phyloP scores from a whole-genome alignment of 2,329 filamentous ascomycete genomes.

The Gremmenia infestans region DNA sequence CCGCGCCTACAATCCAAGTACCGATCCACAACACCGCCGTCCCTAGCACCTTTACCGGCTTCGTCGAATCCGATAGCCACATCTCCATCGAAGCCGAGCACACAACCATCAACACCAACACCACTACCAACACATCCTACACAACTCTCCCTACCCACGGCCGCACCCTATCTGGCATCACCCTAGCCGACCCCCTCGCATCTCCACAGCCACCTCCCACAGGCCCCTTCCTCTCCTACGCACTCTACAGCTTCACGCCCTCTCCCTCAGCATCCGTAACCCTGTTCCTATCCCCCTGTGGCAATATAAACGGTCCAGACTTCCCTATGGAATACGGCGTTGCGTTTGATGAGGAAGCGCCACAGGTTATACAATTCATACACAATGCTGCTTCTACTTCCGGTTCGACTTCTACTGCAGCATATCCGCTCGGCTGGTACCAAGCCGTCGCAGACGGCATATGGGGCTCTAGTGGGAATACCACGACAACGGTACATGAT shows the following conservation, averaged over 20 bases:
- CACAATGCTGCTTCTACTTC: not conserved
- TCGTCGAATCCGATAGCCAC: slow-evolving; percentile 56
- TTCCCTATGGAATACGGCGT: slow-evolving; percentile 48
- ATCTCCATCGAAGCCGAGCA: slow-evolving; percentile 52
- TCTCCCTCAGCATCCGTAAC: slow-evolving; percentile 34
- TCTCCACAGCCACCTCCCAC: slow-evolving; percentile 44
- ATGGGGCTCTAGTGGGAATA: slow-evolving; percentile 25
- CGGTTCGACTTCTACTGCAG: too few species aligned
- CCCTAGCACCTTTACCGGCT: slow-evolving; percentile 51
- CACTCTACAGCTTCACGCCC: slow-evolving; percentile 56
- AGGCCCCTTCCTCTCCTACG: slow-evolving; percentile 54
- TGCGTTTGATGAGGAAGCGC: slow-evolving; percentile 36
- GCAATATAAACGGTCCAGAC: slow-evolving; percentile 43
- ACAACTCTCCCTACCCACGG: slow-evolving; percentile 50
- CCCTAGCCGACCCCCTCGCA: slow-evolving; percentile 45
- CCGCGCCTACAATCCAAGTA: slow-evolving; percentile 45
- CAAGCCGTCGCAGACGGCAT: slow-evolving; percentile 24
- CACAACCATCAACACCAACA: slow-evolving; percentile 39
- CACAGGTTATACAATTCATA: slow-evolving; percentile 33
- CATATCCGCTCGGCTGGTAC: slow-evolving; percentile 18
- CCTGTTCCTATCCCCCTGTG: slow-evolving; percentile 47
- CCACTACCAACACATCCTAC: slow-evolving; percentile 37
- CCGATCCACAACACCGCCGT: slow-evolving; percentile 47
- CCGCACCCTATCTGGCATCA: slow-evolving; percentile 53
- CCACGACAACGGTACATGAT: slow-evolving; percentile 26